Evolutionary conservation across 2,329 filamentous ascomycete genomes (phyloP), one percentile per base, ranked within the genome.

Genomic region (Talaromyces pinophilus): DNA sequence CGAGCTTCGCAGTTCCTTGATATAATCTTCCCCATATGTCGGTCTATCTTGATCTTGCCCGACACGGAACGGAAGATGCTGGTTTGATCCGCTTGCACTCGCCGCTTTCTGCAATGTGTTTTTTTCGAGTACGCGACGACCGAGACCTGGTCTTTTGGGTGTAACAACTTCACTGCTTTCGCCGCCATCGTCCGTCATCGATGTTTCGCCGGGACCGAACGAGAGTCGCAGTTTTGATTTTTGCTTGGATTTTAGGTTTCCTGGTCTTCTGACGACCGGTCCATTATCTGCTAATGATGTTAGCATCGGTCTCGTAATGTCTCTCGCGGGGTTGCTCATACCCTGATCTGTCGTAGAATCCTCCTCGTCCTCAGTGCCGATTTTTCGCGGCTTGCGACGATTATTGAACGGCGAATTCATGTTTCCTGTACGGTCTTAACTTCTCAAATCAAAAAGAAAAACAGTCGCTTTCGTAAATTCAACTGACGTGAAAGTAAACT

Each of bases 1-100:
- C 13, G 92, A 93, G 67, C 88, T 90, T 69, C 92, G 92, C 15
- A 99, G 84, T 76, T 97, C 92, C 40, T 91, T 88, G 22, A 99
- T 83, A 70, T 94, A 92, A 71, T 96, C 92, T 73, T 91, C 91
- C 81, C 86, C 96, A 76, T 99, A 98, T 67, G 82, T 90, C 0
- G 92, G 93, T 44, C 90, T 83, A 62, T 89, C 89, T 17, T 90
- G 87, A 15, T 91, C 88, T 15, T 88, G 85, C 5, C 83, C 81
- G 0, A 86, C 83, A 7, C 87, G 83, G 64, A 87, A 76, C 0
- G 87, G 87, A 0, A 92, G 77, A 2, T 82, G 80, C n/a, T 82
- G 77, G 68, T 83, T 72, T 61, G 82, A 78, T 72, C 79, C 73
- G 0, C 81, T 81, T 11, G 83, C 79, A 42, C 79, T 78, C 28